A percentile compares a stretch with the other conserved stretches of the same genome.
These are phyloP conservation scores for Boechera stricta DNA, from an alignment of 345 rosid genomes.

Conservation along the genomic window DNA sequence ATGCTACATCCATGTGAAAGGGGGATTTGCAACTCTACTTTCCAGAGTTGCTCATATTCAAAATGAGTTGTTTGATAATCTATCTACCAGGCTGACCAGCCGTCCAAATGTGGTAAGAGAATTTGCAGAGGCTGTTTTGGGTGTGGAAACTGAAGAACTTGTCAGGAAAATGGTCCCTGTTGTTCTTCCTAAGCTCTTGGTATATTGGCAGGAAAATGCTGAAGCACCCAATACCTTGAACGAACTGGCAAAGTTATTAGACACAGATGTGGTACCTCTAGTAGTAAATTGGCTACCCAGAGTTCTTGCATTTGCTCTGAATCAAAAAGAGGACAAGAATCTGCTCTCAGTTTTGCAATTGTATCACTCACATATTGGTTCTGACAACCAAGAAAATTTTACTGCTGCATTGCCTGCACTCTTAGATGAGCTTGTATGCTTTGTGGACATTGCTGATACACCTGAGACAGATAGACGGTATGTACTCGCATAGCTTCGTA, in stretches of 20 bases:
- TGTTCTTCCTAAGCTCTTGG: constrained; percentile 93
- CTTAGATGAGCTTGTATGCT: constrained; percentile 91
- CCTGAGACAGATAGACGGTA: constrained; percentile 80
- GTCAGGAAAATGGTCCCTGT: constrained; percentile 77
- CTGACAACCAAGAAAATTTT: constrained; percentile 86
- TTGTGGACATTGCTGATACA: constrained; percentile 72
- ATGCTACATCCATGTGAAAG: constrained; percentile 76
- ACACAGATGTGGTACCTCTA: constrained; percentile 72
- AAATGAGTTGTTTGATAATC: constrained; percentile 68
- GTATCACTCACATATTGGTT: constrained; percentile 80
- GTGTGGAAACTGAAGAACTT: constrained; percentile 72
- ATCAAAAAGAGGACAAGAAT: constrained; percentile 64
- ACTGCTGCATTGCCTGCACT: constrained; percentile 95
- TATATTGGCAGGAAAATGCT: constrained; percentile 70
- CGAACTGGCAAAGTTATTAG: constrained; percentile 75
- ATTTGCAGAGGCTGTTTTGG: constrained; percentile 90
- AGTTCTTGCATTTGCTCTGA: constrained; percentile 93
- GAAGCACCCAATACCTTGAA: constrained; percentile 61
- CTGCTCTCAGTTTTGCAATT: constrained; percentile 78
- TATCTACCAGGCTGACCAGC: constrained; percentile 64
- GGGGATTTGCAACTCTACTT: constrained; percentile 69
- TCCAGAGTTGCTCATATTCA: constrained; percentile 62
- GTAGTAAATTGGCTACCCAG: constrained; percentile 89
- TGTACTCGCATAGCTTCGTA: constrained; percentile 31
- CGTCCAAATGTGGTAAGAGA: constrained; percentile 76